Conservation (phyloP, 164 flowering plant genomes). For the Berberis thunbergii region DNA sequence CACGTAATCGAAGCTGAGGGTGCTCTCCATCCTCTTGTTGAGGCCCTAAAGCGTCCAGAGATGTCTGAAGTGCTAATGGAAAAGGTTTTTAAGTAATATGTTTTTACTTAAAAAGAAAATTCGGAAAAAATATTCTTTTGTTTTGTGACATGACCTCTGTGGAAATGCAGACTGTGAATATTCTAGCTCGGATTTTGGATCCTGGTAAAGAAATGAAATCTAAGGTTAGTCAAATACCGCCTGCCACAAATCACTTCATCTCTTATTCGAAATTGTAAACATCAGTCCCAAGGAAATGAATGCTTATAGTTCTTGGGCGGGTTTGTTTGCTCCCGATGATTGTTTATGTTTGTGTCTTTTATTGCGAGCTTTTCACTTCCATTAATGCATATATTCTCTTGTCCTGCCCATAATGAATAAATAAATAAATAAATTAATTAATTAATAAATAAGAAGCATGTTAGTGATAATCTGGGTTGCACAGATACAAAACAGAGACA, state of each 20-base stretch:
- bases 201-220: slow-evolving; percentile 60
- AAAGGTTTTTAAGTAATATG: slow-evolving; percentile 35
- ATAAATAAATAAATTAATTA: no score
- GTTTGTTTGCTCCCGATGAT: no score
- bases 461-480: no score
- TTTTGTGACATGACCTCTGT: background rate
- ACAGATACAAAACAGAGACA: no score
- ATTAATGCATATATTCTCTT: no score
- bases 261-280: no score
- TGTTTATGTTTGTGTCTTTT: no score
- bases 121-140: background rate
- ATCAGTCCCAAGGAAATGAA: no score
- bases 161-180: slow-evolving; percentile 54
- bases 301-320: no score
- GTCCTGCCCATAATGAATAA: no score
- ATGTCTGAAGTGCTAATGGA: slow-evolving; percentile 31
- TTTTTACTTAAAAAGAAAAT: background rate
- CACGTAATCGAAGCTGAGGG: slow-evolving; percentile 51
- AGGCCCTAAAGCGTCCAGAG: slow-evolving; percentile 30
- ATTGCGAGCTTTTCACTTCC: no score
- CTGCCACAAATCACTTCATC: background rate
- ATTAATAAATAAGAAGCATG: no score
- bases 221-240: slow-evolving; percentile 31
- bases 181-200: slow-evolving; percentile 63
- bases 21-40: slow-evolving; percentile 36